A percentile compares a stretch with the other conserved stretches of the same genome.
Evolutionary conservation across 306 rosid genomes (phyloP).

Genomic region (Fagus crenata): DNA sequence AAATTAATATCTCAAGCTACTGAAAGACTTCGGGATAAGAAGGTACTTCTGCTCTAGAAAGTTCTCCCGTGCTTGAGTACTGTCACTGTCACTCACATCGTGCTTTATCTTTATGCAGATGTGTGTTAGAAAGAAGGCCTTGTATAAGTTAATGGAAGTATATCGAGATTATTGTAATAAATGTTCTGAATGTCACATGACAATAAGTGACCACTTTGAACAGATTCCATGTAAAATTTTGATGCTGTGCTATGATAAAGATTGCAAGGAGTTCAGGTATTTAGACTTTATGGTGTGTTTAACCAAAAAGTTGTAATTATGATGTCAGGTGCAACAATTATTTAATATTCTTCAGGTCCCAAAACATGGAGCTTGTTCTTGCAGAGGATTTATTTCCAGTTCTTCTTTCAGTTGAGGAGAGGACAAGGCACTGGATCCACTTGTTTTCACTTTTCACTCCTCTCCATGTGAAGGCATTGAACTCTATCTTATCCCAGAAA

Average conservation of each 20-base stretch:
- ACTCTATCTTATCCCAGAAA: slow-evolving; percentile 70
- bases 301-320: slow-evolving; percentile 19
- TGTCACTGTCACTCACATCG: slow-evolving; percentile 15
- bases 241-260: slow-evolving; percentile 91
- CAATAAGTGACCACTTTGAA: slow-evolving; percentile 60
- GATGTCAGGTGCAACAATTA: slow-evolving; percentile 20
- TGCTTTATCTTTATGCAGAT: slow-evolving; percentile 46
- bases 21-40: slow-evolving; percentile 86
- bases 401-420: slow-evolving; percentile 61
- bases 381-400: slow-evolving; percentile 69
- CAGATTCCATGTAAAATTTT: slow-evolving; percentile 79
- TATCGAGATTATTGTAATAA: slow-evolving; percentile 73
- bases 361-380: slow-evolving; percentile 75
- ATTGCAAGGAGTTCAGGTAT: slow-evolving; percentile 87
- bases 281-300: slow-evolving; percentile 29
- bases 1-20: slow-evolving; percentile 60
- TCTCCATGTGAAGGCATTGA: slow-evolving; percentile 64
- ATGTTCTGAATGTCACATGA: slow-evolving; percentile 65
- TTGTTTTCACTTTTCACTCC: slow-evolving; percentile 68
- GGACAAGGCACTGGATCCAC: slow-evolving; percentile 87
- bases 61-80: slow-evolving; percentile 15
- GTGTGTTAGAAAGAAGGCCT: slow-evolving; percentile 71
- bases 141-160: slow-evolving; percentile 69
- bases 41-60: slow-evolving; percentile 50
- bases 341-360: slow-evolving; percentile 52